Base-by-base conservation (phyloP, 139 green algal genomes). In the Coelastrella sp. region DNA sequence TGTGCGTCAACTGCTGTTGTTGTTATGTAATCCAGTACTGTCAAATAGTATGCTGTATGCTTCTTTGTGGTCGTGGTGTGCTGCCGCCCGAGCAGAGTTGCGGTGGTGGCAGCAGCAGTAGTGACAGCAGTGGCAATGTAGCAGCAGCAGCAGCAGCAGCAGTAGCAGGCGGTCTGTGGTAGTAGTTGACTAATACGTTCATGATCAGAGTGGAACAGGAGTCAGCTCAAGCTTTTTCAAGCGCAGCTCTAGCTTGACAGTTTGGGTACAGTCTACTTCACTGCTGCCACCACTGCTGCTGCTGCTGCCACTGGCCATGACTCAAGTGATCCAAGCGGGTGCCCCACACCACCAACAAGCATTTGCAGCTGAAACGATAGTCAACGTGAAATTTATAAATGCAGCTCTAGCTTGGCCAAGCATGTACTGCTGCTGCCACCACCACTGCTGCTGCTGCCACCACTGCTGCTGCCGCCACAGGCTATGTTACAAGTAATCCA, bases 371-470 rank as follows among this genome's bases (percentile, higher is more conserved):
- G 86, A 61, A 17, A 76, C 60, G 6, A 79, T 79, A 7, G 6
- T 87, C 54, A 75, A 79, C 59, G 76, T 74, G 16, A 86, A 73
- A 19, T 80, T 83, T 47, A n/a, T 79, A 32, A 56, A 8, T 58
- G 58, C 58, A 59, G 81, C 66, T 66, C 66, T 23, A 8, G 83
- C 32, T 47, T 47, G 32, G 32, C 32, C 32, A 47, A 47, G 32
- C 32, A 47, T 47, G 32, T 47, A 47, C 32, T 47, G 32, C 32
- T 47, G 32, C 32, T 47, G 32, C 32, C 32, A 47, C 32, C 32
- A 47, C 32, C 32, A 47, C 32, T 47, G 32, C 32, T 47, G 32
- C 32, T 47, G 32, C 32, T 47, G 32, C 32, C 32, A 47, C 32
- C 32, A 47, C 32, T 47, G 32, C 32, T 47, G 32, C 6, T 77